Base-by-base conservation (phyloP, 2,329 filamentous ascomycete genomes). In the Cryphonectria radicalis region DNA sequence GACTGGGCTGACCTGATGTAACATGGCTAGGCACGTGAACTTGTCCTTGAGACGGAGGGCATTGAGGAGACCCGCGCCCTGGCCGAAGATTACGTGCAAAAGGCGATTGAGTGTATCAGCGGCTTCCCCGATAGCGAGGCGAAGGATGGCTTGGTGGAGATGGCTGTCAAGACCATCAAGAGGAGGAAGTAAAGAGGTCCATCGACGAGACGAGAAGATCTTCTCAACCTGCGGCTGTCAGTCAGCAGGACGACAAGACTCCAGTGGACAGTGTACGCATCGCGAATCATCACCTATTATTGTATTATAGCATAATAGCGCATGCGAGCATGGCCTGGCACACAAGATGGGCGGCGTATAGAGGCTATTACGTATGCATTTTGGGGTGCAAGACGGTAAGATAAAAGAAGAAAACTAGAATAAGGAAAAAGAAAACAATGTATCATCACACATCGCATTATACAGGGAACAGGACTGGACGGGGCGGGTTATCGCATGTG, bases 111-210 rank as follows among this genome's bases (percentile, higher is more conserved):
- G 6, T 93, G 95, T n/a, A 93, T 99, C 77, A 87, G 88, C 74
- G 83, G 85, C 63, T 97, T 99, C 81, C 96, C 96, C 8, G 91
- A 95, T n/a, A 95, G 94, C 80, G 95, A 98, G 75, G 96, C 96
- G 71, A 98, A 97, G 84, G 89, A 92, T 42, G 95, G 95, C 0
- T 85, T 99, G 57, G 85, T 97, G 63, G 94, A 98, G 78, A 98
- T 98, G 93, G 97, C 94, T 76, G 88, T 91, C 76, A 98, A 97
- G 85, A 94, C 95, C 22, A 89, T 97, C 84, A 91, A 94, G 82
- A 88, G 95, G 78, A 88, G 94, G 80, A 98, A 97, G 82, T 98
- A 86, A 28, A 17, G 25, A 32, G 28, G 8, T 60, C n/a, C 37
- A 14, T 19, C 17, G 6, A 32, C 14, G 22, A n/a, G 22, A 50